Evolutionary conservation across 306 rosid genomes (phyloP).

Genomic region (Quercus suber): DNA sequence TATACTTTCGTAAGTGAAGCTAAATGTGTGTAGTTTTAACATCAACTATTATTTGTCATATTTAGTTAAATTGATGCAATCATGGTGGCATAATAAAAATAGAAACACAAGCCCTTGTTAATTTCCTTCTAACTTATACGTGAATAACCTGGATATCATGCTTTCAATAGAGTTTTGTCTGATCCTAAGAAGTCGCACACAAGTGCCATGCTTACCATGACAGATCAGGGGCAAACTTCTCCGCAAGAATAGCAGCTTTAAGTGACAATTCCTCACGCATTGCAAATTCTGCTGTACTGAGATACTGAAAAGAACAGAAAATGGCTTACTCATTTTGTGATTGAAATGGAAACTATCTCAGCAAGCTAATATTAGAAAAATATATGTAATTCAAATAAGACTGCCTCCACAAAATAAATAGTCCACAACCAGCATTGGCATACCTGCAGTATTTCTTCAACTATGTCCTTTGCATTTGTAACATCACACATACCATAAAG

Average conservation of each 20-base stretch:
- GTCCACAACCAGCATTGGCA: slow-evolving; percentile 13
- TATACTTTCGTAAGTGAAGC: no score
- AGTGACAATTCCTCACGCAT: slow-evolving; percentile 98
- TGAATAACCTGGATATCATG: slow-evolving; percentile 8
- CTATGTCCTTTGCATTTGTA: slow-evolving; percentile 98
- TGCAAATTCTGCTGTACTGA: slow-evolving; percentile 94
- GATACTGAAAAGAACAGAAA: slow-evolving; percentile 70
- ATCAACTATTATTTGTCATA: not conserved
- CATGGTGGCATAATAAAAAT: not conserved
- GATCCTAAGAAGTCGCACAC: not conserved
- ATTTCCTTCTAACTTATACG: not conserved
- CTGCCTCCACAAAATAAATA: not conserved
- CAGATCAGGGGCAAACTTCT: slow-evolving; percentile 98
- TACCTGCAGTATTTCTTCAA: slow-evolving; percentile 97
- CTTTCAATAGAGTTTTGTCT: slow-evolving; percentile 6
- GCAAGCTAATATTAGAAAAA: not conserved
- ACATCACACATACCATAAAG: slow-evolving; percentile 99
- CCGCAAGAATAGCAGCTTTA: slow-evolving; percentile 99
- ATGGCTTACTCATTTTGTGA: slow-evolving; percentile 24
- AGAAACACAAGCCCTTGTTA: slow-evolving; percentile 13
- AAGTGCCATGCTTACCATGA: slow-evolving; percentile 61
- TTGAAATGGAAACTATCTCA: slow-evolving; percentile 25
- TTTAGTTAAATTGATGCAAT: not conserved
- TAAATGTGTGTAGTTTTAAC: not conserved
- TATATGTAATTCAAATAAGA: not conserved